Base-by-base conservation (phyloP, 1,139 yeast species). In the Schizosaccharomyces versatilis region DNA sequence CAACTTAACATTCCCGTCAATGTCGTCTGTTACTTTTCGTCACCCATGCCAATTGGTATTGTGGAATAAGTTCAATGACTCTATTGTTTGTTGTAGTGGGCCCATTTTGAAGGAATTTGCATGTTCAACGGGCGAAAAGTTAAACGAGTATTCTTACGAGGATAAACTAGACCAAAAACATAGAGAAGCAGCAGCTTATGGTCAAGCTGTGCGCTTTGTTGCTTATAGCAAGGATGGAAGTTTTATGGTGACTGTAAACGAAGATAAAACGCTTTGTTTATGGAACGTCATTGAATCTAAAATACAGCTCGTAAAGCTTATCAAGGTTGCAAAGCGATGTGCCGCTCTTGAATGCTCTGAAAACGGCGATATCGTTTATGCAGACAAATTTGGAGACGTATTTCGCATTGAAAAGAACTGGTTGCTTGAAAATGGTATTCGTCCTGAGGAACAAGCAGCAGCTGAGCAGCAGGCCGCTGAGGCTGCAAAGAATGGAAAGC, bases 381-480 rank as follows among this genome's bases (percentile, higher is more conserved):
- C 94, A n/a, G 99, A 93, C 67, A 93, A 93, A 69, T 90, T 88
- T 65, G 99, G 99, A 53, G 99, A 93, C 67, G 96, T 86, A 6
- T 90, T 84, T 65, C 66, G 74, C 1, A n/a, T 44, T 9, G 32
- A 44, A 7, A 36, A 44, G 14, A 12, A 44, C 9, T 44, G 49
- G 49, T 44, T 44, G n/a, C n/a, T 17, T n/a, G 19, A n/a, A 3
- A n/a, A n/a, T 3, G 47, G 15, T n/a, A 15, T n/a, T 41, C n/a
- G 3, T 9, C 19, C 19, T 3, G 49, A 44, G 32, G 32, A 44
- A 44, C 19, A 44, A 36, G 36, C 19, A 24, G 47, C 56, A 41
- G 52, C 54, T 7, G 47, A 41, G 40, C 41, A 53, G 7, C 15
- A 12, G 36, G 24, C 36, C 19, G 58, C 62, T n/a, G 60, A 60